Evolutionary conservation across 2,329 filamentous ascomycete genomes (phyloP).

Genomic region (Colletotrichum paranaense): DNA sequence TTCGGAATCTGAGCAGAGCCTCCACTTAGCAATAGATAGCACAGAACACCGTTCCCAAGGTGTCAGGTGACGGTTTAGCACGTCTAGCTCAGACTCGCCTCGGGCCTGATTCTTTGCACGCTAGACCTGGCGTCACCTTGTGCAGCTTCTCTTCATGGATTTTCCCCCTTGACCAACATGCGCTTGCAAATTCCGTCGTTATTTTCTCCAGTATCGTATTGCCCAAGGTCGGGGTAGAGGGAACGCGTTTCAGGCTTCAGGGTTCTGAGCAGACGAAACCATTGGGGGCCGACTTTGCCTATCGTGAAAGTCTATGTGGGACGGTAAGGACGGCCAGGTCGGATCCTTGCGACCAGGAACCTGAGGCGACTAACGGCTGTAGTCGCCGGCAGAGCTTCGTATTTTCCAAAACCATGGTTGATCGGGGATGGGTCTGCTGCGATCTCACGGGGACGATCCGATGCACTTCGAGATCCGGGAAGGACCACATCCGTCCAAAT

Average conservation of each 20-base stretch:
- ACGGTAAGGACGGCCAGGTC: neutral
- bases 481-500: neutral
- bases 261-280: neutral
- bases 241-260: conserved; percentile 2
- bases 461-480: neutral
- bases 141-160: neutral
- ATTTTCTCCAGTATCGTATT: neutral
- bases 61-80: neutral
- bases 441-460: neutral
- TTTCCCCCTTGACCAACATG: neutral
- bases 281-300: neutral
- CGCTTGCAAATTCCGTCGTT: neutral
- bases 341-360: neutral
- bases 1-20: conserved; percentile 2
- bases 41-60: neutral
- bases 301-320: neutral
- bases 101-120: neutral
- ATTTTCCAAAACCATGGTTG: neutral
- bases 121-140: neutral
- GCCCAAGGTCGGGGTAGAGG: neutral
- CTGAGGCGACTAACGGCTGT: neutral
- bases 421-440: neutral
- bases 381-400: neutral
- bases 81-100: conserved; percentile 8
- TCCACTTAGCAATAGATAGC: neutral